phyloP scores from a whole-genome alignment of 2,329 filamentous ascomycete species.

The Aaosphaeria arxii region DNA sequence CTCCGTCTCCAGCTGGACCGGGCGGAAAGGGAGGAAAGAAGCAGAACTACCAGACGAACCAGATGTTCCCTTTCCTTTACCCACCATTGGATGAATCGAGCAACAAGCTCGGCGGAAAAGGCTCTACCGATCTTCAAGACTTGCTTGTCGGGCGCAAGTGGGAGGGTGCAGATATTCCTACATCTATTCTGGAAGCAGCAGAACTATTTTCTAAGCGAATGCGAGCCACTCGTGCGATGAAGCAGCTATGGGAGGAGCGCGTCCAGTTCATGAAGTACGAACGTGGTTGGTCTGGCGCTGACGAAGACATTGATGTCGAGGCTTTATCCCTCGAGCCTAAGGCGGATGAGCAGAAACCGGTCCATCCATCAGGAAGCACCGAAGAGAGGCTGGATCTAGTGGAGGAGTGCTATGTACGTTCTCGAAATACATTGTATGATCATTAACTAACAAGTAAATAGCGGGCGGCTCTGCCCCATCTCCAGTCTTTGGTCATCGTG shows the following conservation, averaged over 20 bases:
- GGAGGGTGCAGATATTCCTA: conserved; percentile 91
- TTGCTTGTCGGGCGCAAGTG: conserved; percentile 77
- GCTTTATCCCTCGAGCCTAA: conserved; percentile 36
- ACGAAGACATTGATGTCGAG: conserved; percentile 47
- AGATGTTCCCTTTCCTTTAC: conserved; percentile 97
- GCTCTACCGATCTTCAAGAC: conserved; percentile 75
- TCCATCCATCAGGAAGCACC: conserved; percentile 47
- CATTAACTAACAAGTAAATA: conserved; percentile 38
- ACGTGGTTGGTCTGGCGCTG: conserved; percentile 71
- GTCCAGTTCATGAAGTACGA: conserved; percentile 91
- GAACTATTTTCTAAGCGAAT: conserved; percentile 87
- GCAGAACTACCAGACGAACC: conserved; percentile 98
- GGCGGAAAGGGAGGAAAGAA: conserved; percentile 94
- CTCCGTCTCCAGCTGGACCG: conserved; percentile 79
- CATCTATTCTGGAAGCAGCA: conserved; percentile 92
- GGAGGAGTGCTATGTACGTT: conserved; percentile 78
- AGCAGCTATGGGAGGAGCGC: conserved; percentile 91
- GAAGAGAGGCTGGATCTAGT: conserved; percentile 68
- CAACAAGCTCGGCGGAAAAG: conserved; percentile 88
- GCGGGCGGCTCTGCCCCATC: conserved; percentile 73
- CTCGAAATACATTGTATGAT: neutral
- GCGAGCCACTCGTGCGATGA: conserved; percentile 84
- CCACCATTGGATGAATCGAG: conserved; percentile 86
- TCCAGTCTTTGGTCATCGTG: conserved; percentile 92
- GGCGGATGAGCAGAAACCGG: conserved; percentile 34